Conservation (phyloP, 805 yeast species). For the Ogataea chonburiensis region DNA sequence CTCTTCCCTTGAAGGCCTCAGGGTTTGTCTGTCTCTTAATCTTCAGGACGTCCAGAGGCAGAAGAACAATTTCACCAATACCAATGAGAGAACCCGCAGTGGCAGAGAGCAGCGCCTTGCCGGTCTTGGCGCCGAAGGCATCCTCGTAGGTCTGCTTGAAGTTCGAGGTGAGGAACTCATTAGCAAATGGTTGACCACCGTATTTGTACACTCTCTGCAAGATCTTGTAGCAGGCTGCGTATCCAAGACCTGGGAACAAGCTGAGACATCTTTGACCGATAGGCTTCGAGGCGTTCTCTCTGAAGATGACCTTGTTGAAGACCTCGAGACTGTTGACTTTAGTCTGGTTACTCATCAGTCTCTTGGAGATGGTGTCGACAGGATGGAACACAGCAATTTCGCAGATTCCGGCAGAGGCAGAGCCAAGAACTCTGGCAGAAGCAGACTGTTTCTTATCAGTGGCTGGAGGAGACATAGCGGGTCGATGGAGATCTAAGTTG, state of each 20-base stretch:
- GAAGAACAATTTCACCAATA: constrained; percentile 92
- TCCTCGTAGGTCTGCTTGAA: constrained; percentile 68
- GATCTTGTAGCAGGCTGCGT: constrained; percentile 96
- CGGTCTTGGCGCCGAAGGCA: constrained; percentile 87
- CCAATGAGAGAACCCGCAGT: constrained; percentile 97
- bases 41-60: constrained; percentile 94
- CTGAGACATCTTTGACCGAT: constrained; percentile 71
- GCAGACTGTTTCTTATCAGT: constrained; percentile 84
- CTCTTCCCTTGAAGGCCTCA: constrained; percentile 99
- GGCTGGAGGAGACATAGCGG: constrained; percentile 26
- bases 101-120: constrained; percentile 96
- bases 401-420: constrained; percentile 97
- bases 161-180: constrained; percentile 81
- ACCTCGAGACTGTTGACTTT: constrained; percentile 61
- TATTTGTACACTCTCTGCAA: constrained; percentile 97
- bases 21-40: constrained; percentile 99
- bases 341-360: constrained; percentile 83
- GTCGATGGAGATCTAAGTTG: constrained; percentile 3
- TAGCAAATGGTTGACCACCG: constrained; percentile 99
- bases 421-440: constrained; percentile 86
- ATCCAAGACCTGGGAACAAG: constrained; percentile 95
- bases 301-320: constrained; percentile 84
- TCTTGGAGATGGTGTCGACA: constrained; percentile 95
- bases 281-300: constrained; percentile 72
- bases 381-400: constrained; percentile 98